Evolutionary conservation across 1,284 basidiomycete genomes (phyloP).

Genomic region (Ganoderma lingzhi): DNA sequence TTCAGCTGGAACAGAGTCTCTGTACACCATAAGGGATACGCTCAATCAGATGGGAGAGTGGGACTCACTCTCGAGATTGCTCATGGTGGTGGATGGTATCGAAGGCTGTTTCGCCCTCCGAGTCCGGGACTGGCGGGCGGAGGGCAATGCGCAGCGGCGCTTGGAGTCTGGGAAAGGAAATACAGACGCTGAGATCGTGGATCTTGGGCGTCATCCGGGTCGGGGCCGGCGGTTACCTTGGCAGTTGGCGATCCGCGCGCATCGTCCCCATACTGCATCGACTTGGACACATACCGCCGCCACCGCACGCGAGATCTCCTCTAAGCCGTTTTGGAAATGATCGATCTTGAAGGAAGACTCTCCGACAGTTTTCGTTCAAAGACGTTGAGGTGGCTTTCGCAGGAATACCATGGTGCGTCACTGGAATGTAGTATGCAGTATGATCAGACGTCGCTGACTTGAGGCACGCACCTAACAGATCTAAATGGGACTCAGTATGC

Average conservation of each 20-base stretch:
- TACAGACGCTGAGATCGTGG: slow-evolving; percentile 9
- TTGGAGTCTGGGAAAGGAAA: slow-evolving; percentile 19
- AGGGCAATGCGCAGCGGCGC: slow-evolving; percentile 28
- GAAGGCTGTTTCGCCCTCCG: slow-evolving; percentile 18
- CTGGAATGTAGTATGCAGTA: not conserved
- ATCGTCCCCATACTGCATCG: not conserved
- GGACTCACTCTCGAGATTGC: slow-evolving; percentile 87
- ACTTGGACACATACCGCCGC: slow-evolving; percentile 20
- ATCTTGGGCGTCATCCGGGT: slow-evolving; percentile 25
- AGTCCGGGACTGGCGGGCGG: slow-evolving; percentile 8
- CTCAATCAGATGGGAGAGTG: not conserved
- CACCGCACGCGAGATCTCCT: slow-evolving; percentile 4
- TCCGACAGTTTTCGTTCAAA: slow-evolving; percentile 8
- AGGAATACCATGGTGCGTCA: slow-evolving; percentile 60
- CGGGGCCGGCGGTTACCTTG: slow-evolving; percentile 4
- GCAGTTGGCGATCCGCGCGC: not conserved
- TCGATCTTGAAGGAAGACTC: slow-evolving; percentile 11
- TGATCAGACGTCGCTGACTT: not conserved
- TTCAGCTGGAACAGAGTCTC: slow-evolving; percentile 97
- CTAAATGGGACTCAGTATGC: slow-evolving; percentile 70
- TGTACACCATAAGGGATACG: slow-evolving; percentile 49
- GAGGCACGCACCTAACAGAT: slow-evolving; percentile 48
- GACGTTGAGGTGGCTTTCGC: slow-evolving; percentile 54
- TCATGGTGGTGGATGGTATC: slow-evolving; percentile 59
- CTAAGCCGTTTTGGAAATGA: not conserved